Conservation (phyloP, 495 filamentous ascomycete genomes). For the Diplogelasinospora grovesii region DNA sequence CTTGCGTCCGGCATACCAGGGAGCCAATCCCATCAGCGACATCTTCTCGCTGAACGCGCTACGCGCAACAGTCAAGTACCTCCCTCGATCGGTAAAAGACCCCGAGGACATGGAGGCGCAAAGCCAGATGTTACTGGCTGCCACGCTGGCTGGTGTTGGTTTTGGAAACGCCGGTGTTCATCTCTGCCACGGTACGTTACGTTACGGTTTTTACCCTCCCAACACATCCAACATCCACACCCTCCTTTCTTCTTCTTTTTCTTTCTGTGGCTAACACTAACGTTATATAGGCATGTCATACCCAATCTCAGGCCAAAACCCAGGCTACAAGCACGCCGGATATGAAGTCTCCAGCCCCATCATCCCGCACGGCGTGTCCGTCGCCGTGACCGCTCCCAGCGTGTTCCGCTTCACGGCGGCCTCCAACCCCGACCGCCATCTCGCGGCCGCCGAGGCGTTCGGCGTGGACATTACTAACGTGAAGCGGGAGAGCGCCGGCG, state of each 20-base stretch:
- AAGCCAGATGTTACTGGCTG: constrained; percentile 87
- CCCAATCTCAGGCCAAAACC: constrained; percentile 89
- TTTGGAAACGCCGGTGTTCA: constrained; percentile 98
- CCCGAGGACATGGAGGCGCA: constrained; percentile 89
- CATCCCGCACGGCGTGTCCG: constrained; percentile 92
- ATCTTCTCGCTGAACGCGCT: constrained; percentile 88
- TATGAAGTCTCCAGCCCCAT: constrained; percentile 69
- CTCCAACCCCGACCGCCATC: constrained; percentile 84
- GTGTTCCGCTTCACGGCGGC: constrained; percentile 91
- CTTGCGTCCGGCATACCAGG: constrained; percentile 88
- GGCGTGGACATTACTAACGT: constrained; percentile 83
- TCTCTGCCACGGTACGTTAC: constrained; percentile 73
- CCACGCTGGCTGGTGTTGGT: constrained; percentile 88
- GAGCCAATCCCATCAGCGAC: constrained; percentile 94
- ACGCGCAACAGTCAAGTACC: constrained; percentile 74
- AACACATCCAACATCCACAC: too few relatives aligned
- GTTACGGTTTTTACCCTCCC: too few relatives aligned
- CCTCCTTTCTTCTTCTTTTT: constrained; percentile 1
- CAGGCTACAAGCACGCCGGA: constrained; percentile 77
- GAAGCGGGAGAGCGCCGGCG: constrained; percentile 79
- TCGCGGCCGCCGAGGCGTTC: constrained; percentile 82
- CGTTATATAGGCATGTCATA: constrained; percentile 73
- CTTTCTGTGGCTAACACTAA: not conserved
- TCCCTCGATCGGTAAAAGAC: constrained; percentile 77
- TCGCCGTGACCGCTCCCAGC: constrained; percentile 88